These are phyloP conservation scores for Zelonia costaricensis DNA, from an alignment of 208 protist genomes.

Conservation along the genomic window DNA sequence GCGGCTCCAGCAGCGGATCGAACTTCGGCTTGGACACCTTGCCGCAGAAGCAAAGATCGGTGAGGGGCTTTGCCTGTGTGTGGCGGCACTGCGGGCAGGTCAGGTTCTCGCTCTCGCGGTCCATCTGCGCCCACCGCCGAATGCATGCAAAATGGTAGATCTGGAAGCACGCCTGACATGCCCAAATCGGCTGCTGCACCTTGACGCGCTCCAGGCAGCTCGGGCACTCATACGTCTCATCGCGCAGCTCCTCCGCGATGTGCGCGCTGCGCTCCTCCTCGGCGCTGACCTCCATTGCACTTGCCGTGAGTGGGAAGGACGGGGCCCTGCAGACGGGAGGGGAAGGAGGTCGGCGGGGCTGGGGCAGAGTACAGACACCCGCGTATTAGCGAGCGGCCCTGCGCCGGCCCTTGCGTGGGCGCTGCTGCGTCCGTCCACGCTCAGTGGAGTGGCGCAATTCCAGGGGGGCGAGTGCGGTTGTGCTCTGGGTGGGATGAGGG, in stretches of 20 bases:
- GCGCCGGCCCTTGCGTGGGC: no score
- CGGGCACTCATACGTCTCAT: slow-evolving; percentile 58
- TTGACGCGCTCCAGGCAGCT: slow-evolving; percentile 66
- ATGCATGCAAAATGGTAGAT: slow-evolving; percentile 80
- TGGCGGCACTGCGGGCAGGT: slow-evolving; percentile 60
- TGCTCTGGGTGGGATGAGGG: no score
- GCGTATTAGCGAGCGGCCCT: no score
- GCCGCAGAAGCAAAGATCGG: slow-evolving; percentile 70
- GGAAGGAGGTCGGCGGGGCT: no score
- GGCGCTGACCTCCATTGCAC: background rate
- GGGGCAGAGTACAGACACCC: no score
- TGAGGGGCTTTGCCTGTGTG: slow-evolving; percentile 25
- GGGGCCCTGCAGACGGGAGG: no score
- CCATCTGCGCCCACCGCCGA: slow-evolving; percentile 50
- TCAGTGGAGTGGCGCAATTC: no score
- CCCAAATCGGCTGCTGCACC: slow-evolving; percentile 53
- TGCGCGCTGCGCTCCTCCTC: slow-evolving; percentile 15
- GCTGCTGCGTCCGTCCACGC: no score
- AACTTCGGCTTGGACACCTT: slow-evolving; percentile 58
- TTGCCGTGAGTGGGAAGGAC: no score
- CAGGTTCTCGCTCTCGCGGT: slow-evolving; percentile 23
- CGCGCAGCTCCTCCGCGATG: slow-evolving; percentile 48
- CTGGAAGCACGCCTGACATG: slow-evolving; percentile 55
- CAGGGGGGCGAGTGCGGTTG: no score
- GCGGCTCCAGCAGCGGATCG: slow-evolving; percentile 69